phyloP scores from a whole-genome alignment of 1,139 yeast species.

The Candida sanyaensis region DNA sequence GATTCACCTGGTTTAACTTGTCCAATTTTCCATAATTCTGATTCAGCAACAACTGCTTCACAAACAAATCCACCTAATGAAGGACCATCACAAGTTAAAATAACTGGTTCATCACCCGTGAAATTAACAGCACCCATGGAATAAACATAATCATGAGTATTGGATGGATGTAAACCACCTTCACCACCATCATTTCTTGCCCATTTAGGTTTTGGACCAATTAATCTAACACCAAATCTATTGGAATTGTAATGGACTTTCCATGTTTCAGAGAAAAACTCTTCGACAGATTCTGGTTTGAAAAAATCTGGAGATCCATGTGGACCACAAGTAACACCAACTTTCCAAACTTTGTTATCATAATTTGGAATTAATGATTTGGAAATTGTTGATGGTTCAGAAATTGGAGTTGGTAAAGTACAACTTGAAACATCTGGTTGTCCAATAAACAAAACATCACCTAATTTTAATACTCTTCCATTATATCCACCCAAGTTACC shows the following conservation, averaged over 20 bases:
- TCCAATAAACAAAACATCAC: slow-evolving; percentile 87
- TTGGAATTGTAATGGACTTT: slow-evolving; percentile 96
- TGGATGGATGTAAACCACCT: slow-evolving; percentile 96
- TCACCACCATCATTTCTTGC: slow-evolving; percentile 98
- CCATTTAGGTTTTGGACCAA: slow-evolving; percentile 97
- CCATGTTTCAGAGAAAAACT: slow-evolving; percentile 80
- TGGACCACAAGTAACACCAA: slow-evolving; percentile 95
- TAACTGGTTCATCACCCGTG: slow-evolving; percentile 98
- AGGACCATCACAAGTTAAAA: slow-evolving; percentile 96
- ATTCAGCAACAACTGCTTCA: slow-evolving; percentile 91
- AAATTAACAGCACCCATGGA: slow-evolving; percentile 95
- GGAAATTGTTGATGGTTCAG: slow-evolving; percentile 63
- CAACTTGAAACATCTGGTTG: slow-evolving; percentile 71
- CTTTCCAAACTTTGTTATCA: slow-evolving; percentile 67
- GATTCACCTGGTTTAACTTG: slow-evolving; percentile 94
- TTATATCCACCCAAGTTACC: slow-evolving; percentile 95
- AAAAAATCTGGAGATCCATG: slow-evolving; percentile 97
- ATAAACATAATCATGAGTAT: slow-evolving; percentile 96
- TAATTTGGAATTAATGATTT: slow-evolving; percentile 59
- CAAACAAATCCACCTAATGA: slow-evolving; percentile 97
- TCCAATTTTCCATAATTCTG: slow-evolving; percentile 98
- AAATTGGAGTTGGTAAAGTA: slow-evolving; percentile 68
- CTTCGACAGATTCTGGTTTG: slow-evolving; percentile 68
- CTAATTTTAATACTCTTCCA: slow-evolving; percentile 87
- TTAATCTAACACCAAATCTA: slow-evolving; percentile 90